Evolutionary conservation across 768 basidiomycete species (phyloP).

Genomic region (Mycena filopes): DNA sequence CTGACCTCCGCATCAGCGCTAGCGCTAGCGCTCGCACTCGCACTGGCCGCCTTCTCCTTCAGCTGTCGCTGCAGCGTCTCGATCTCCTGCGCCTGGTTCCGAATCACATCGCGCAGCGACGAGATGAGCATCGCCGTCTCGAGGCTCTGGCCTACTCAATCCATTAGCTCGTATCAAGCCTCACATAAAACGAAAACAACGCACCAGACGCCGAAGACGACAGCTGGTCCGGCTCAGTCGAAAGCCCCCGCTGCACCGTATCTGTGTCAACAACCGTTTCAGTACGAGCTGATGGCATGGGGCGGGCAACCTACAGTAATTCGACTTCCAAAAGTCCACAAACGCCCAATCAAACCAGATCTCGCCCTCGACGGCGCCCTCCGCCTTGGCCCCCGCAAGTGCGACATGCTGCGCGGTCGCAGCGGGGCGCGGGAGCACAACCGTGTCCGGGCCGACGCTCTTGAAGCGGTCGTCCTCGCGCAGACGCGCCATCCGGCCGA

Average conservation of each 20-base stretch:
- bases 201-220: slow-evolving; percentile 66
- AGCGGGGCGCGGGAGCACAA: slow-evolving; percentile 69
- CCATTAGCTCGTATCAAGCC: background rate
- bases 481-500: slow-evolving; percentile 86
- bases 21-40: slow-evolving; percentile 17
- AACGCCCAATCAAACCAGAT: slow-evolving; percentile 99
- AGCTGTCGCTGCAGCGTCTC: slow-evolving; percentile 73
- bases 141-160: slow-evolving; percentile 64
- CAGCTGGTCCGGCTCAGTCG: slow-evolving; percentile 73
- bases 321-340: slow-evolving; percentile 98
- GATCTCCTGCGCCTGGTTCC: slow-evolving; percentile 84
- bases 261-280: slow-evolving; percentile 58
- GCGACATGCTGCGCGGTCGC: slow-evolving; percentile 43
- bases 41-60: slow-evolving; percentile 46
- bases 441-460: slow-evolving; percentile 84
- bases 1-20: slow-evolving; percentile 33
- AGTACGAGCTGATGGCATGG: no score
- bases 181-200: slow-evolving; percentile 31
- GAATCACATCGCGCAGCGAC: slow-evolving; percentile 86
- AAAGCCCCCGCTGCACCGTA: slow-evolving; percentile 79
- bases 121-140: slow-evolving; percentile 86
- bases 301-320: slow-evolving; percentile 90
- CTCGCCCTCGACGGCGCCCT: slow-evolving; percentile 74
- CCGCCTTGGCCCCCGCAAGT: slow-evolving; percentile 42
- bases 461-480: slow-evolving; percentile 96